Conservation (phyloP, 768 basidiomycete species). For the Tulasnella sp. region DNA sequence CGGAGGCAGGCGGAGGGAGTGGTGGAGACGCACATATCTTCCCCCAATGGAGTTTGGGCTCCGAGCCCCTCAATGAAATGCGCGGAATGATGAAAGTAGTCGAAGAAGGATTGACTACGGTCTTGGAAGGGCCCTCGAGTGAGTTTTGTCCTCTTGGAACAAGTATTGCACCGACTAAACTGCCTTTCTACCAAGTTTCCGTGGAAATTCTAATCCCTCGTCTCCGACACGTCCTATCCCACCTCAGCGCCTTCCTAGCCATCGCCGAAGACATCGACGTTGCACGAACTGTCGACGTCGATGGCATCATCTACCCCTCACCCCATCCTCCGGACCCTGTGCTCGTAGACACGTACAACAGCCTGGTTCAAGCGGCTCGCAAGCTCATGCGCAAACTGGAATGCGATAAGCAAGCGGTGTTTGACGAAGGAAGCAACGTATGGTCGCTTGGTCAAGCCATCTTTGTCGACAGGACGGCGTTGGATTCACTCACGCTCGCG, state of each 20-base stretch:
- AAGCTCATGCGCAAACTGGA: slow-evolving; percentile 67
- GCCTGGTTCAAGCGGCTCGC: slow-evolving; percentile 69
- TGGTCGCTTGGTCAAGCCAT: slow-evolving; percentile 55
- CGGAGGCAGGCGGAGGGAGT: slow-evolving; percentile 35
- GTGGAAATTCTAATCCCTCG: slow-evolving; percentile 32
- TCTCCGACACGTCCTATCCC: slow-evolving; percentile 53
- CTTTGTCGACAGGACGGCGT: background rate
- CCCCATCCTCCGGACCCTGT: slow-evolving; percentile 15
- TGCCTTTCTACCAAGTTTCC: slow-evolving; percentile 32
- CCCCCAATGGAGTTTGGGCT: slow-evolving; percentile 46
- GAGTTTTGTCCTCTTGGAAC: background rate
- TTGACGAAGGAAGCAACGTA: slow-evolving; percentile 63
- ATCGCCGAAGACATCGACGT: slow-evolving; percentile 69
- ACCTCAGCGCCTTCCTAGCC: slow-evolving; percentile 56
- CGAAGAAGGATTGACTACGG: slow-evolving; percentile 46
- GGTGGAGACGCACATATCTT: slow-evolving; percentile 41
- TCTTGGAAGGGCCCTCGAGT: background rate
- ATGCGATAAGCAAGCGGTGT: slow-evolving; percentile 63
- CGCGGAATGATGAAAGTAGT: slow-evolving; percentile 47
- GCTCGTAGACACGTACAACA: slow-evolving; percentile 41
- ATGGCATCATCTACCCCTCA: slow-evolving; percentile 43
- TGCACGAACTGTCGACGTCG: slow-evolving; percentile 78
- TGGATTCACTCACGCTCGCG: background rate
- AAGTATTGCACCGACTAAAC: background rate
- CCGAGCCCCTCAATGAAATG: slow-evolving; percentile 56